phyloP scores from a whole-genome alignment of 208 protist species.

The Novymonas esmeraldas region DNA sequence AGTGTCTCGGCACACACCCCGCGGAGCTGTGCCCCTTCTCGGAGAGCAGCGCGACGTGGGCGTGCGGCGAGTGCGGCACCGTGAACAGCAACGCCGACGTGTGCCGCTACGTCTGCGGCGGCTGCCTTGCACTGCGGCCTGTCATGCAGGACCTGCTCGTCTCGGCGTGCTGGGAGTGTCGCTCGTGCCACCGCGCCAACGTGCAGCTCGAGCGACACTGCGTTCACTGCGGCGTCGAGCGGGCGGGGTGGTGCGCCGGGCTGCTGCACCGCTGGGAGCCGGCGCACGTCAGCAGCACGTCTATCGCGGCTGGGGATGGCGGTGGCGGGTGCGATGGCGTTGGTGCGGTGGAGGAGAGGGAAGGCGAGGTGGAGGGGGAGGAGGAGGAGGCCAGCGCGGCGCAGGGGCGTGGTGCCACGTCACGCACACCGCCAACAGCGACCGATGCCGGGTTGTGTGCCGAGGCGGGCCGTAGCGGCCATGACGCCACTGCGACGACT shows the following conservation, averaged over 20 bases:
- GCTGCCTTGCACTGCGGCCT: slow-evolving; percentile 68
- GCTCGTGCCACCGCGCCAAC: slow-evolving; percentile 59
- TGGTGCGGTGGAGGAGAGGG: neutral
- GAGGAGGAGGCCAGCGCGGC: neutral
- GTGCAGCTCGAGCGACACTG: slow-evolving; percentile 83
- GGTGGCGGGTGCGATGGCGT: neutral
- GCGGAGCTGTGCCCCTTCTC: slow-evolving; percentile 51
- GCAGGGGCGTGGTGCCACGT: too few species aligned
- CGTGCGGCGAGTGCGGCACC: slow-evolving; percentile 59
- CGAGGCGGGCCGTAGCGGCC: too few species aligned
- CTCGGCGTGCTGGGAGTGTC: slow-evolving; percentile 73
- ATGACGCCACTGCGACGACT: too few species aligned
- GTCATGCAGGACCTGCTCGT: slow-evolving; percentile 55
- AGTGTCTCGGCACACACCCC: slow-evolving; percentile 75
- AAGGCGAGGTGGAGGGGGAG: neutral
- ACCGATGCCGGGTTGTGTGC: too few species aligned
- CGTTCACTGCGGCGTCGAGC: slow-evolving; percentile 63
- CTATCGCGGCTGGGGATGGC: too few species aligned
- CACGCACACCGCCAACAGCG: too few species aligned
- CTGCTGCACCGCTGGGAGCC: neutral
- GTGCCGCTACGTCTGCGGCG: slow-evolving; percentile 77
- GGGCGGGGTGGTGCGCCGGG: slow-evolving; percentile 13
- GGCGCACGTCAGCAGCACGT: neutral
- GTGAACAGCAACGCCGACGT: slow-evolving; percentile 66
- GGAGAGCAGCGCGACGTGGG: slow-evolving; percentile 39